Evolutionary conservation across 2,329 filamentous ascomycete species (phyloP), one percentile per base, ranked within the genome.

Genomic region (Ceratocystis papillata): DNA sequence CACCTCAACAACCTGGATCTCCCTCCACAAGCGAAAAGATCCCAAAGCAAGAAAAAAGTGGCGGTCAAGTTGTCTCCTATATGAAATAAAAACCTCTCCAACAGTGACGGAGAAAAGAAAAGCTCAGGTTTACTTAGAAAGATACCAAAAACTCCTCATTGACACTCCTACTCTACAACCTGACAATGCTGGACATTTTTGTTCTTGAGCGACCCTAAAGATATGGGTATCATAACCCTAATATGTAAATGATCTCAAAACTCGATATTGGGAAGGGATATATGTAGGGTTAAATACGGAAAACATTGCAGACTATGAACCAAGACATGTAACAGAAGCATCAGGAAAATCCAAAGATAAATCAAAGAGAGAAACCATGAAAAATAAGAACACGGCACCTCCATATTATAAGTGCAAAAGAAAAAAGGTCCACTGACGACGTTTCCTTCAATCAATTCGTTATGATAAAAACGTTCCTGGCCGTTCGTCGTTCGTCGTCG

Each of bases 381-480:
- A 37, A 59, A 30, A 55, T 12, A 30, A 30, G 20, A 30, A 10
- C 22, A 53, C 7, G 15, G 22, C 33, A 28, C 55, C 28, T 10
- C 55, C 55, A 59, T 37, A 59, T 59, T 59, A 59, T 33, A 59
- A 37, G 55, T 33, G 28, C 25, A 59, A 59, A 59, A 25, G 30
- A 37, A 59, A 33, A 37, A n/a, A 28, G 33, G 33, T 20, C 15
- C 37, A 41, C 10, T 5, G 37, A 15, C 37, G 55, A 30, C 55
- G n/a, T 59, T 17, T 37, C 55, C 55, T 53, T 25, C 55, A 59
- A n/a, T 37, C 25, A 22, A 33, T 59, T 30, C 55, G 28, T 33
- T 53, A 53, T 53, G 20, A 53, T 25, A 28, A 25, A 53, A 30
- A 33, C 28, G 55, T 33, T 5, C 15, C 55, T 37, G 17, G 25